These are phyloP conservation scores for Nannochloropsis granulata DNA, from an alignment of 108 stramenopile genomes.

Conservation along the genomic window DNA sequence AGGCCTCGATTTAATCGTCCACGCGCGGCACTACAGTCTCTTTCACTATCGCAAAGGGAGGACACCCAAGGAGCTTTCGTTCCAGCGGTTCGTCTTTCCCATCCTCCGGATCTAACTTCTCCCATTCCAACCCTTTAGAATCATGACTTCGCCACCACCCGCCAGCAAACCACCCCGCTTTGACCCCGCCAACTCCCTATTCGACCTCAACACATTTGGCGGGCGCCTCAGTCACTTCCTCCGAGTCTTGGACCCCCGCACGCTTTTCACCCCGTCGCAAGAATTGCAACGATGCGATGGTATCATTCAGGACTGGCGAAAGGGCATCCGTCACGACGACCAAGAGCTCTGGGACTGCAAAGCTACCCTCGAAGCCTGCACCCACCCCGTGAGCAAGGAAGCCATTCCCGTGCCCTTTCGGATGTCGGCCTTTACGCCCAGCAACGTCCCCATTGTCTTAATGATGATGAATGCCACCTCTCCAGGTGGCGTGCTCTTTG, in stretches of 20 bases:
- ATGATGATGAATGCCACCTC: conserved; percentile 2
- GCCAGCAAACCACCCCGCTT: neutral
- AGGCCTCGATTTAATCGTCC: too few relatives aligned
- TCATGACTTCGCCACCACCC: too few relatives aligned
- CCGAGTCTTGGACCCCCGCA: neutral
- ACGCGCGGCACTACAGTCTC: too few relatives aligned
- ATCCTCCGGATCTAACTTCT: too few relatives aligned
- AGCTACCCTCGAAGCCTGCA: neutral
- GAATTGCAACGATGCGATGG: neutral
- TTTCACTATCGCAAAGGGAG: too few relatives aligned
- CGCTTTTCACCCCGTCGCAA: neutral
- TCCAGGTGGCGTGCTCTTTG: neutral
- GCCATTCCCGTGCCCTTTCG: neutral
- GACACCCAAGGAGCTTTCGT: too few relatives aligned
- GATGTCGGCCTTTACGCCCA: conserved; percentile 4
- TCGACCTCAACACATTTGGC: neutral
- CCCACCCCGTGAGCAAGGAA: neutral
- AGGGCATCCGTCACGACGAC: neutral
- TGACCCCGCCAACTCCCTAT: neutral
- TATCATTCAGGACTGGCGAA: neutral
- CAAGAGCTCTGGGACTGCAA: neutral
- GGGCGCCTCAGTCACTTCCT: neutral
- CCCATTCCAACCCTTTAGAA: too few relatives aligned
- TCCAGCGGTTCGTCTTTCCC: too few relatives aligned
- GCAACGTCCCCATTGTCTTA: conserved; percentile 2